Percentiles rank a stretch among this genome's conserved stretches.
These are phyloP conservation scores for Fagopyrum tataricum DNA, from an alignment of 148 eudicot genomes.

Conservation along the genomic window DNA sequence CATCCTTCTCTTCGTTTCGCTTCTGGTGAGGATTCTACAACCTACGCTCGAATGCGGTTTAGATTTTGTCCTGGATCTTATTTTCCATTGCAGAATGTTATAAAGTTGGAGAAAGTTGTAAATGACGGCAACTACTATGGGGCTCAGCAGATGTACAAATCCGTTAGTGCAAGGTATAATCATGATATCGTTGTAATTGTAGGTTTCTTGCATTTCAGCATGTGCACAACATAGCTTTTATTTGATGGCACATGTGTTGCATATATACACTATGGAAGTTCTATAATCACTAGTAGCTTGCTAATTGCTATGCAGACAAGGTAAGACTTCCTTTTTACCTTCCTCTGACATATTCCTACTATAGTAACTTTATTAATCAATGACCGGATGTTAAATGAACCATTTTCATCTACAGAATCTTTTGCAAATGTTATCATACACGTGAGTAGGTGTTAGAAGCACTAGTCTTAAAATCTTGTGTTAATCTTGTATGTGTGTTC, in stretches of 20 bases:
- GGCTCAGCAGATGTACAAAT: slow-evolving; percentile 98
- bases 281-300: not conserved
- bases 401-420: not conserved
- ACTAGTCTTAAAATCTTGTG: not conserved
- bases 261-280: not conserved
- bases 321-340: not conserved
- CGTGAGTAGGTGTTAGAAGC: not conserved
- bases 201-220: not conserved
- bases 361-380: not conserved
- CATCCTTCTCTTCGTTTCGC: not conserved
- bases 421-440: not conserved
- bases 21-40: not conserved
- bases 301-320: not conserved
- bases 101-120: slow-evolving; percentile 56
- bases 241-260: not conserved
- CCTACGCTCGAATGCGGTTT: not conserved
- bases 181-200: not conserved
- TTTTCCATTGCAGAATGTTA: slow-evolving; percentile 46
- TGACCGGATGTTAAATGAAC: not conserved
- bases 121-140: slow-evolving; percentile 72
- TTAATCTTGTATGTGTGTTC: not conserved
- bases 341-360: not conserved
- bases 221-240: not conserved
- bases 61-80: not conserved
- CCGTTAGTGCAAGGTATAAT: slow-evolving; percentile 61